phyloP scores from a whole-genome alignment of 1,284 basidiomycete species.

The Inonotus obliquus region DNA sequence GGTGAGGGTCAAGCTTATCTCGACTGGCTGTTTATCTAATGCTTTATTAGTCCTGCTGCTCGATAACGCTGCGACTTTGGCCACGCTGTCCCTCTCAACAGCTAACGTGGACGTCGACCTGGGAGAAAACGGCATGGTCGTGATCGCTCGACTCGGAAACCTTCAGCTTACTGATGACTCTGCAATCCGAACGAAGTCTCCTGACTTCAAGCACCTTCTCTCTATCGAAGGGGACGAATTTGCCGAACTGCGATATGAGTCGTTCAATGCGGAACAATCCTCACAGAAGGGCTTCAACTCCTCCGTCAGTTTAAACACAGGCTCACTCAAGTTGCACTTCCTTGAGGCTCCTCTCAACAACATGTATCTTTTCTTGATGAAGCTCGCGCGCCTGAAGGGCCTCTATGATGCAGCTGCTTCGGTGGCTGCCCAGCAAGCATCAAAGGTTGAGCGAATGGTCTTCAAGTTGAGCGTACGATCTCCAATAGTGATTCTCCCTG shows the following conservation, averaged over 20 bases:
- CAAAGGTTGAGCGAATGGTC: conserved; percentile 87
- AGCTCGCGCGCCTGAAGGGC: conserved; percentile 89
- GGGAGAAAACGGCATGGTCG: conserved; percentile 69
- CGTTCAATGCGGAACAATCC: conserved; percentile 65
- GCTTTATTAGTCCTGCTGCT: conserved; percentile 68
- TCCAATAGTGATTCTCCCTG: conserved; percentile 90
- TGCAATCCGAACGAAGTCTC: conserved; percentile 43
- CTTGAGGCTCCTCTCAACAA: conserved; percentile 85
- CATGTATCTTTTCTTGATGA: conserved; percentile 81
- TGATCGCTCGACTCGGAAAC: conserved; percentile 84
- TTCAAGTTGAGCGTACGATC: conserved; percentile 90
- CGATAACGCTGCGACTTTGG: conserved; percentile 70
- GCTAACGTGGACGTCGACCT: conserved; percentile 85
- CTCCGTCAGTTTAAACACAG: conserved; percentile 80
- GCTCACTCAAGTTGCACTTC: conserved; percentile 88
- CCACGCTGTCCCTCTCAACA: conserved; percentile 88
- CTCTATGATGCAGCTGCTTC: conserved; percentile 94
- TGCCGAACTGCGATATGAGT: conserved; percentile 94
- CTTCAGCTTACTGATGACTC: conserved; percentile 84
- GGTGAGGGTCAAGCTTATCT: conserved; percentile 38
- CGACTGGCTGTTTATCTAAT: conserved; percentile 16
- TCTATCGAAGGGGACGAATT: conserved; percentile 96
- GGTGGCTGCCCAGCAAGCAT: conserved; percentile 88
- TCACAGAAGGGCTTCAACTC: conserved; percentile 59
- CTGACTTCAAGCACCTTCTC: conserved; percentile 83